Percentiles rank a stretch among this genome's conserved stretches.
phyloP scores from a whole-genome alignment of 2,329 filamentous ascomycete genomes.

The Aspergillus puulaauensis region DNA sequence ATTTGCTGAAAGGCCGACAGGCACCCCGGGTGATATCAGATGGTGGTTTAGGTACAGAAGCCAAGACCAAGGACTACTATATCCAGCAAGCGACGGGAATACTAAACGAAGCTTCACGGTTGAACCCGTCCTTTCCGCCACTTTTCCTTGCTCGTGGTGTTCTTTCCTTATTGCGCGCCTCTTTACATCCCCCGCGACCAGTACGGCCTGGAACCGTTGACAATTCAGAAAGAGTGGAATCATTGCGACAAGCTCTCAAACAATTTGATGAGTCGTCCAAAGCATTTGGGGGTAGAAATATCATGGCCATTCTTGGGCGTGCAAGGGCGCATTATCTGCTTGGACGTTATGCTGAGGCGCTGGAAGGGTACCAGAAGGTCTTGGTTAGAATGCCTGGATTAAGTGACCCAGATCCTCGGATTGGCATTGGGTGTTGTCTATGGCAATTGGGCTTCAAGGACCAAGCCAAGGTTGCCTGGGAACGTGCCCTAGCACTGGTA shows the following conservation, averaged over 20 bases:
- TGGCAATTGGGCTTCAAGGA: conserved; percentile 96
- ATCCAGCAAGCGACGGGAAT: conserved; percentile 86
- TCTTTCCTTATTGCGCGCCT: conserved; percentile 81
- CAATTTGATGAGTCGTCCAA: conserved; percentile 92
- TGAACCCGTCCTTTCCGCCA: conserved; percentile 89
- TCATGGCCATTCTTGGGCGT: conserved; percentile 89
- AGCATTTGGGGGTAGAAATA: conserved; percentile 79
- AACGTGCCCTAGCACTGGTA: conserved; percentile 76
- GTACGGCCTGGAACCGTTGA: conserved; percentile 63
- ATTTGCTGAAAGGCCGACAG: conserved; percentile 83
- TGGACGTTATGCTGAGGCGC: conserved; percentile 78
- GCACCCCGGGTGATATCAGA: conserved; percentile 69
- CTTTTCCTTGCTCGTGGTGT: conserved; percentile 90
- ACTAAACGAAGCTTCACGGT: conserved; percentile 90
- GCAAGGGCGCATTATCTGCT: conserved; percentile 83
- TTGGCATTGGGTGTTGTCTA: conserved; percentile 94
- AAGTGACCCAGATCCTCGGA: conserved; percentile 88
- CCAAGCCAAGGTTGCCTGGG: conserved; percentile 87
- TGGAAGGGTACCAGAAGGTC: conserved; percentile 83
- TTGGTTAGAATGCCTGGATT: conserved; percentile 82
- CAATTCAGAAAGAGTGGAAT: conserved; percentile 69
- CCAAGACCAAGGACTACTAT: conserved; percentile 90
- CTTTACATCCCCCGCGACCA: conserved; percentile 72
- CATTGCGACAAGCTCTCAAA: conserved; percentile 81
- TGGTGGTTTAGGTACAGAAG: conserved; percentile 64